Conservation (phyloP, 352 stramenopile species). For the Phytophthora foliorum region DNA sequence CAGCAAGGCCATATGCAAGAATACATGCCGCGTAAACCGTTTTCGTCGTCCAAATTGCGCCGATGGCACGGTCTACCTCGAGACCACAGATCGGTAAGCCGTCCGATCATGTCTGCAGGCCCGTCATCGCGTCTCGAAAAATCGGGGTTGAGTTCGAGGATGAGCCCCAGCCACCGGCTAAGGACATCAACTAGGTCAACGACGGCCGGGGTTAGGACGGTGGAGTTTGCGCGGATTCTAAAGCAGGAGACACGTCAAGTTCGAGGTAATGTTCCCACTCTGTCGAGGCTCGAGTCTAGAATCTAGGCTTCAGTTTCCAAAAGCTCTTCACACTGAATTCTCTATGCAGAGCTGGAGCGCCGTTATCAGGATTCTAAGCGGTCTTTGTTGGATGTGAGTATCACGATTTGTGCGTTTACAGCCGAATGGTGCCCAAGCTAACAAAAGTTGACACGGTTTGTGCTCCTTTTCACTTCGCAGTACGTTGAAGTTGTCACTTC, state of each 20-base stretch:
- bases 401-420: background rate
- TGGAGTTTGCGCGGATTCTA: conserved; percentile 49
- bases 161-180: background rate
- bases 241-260: conserved; percentile 52
- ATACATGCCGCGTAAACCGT: conserved; percentile 50
- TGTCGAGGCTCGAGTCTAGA: too few relatives aligned
- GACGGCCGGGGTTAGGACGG: conserved; percentile 17
- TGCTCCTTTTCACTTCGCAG: conserved; percentile 6
- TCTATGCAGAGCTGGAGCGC: conserved; percentile 47
- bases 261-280: conserved; percentile 34
- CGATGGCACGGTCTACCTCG: conserved; percentile 29
- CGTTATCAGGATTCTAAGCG: conserved; percentile 69
- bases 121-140: conserved; percentile 11
- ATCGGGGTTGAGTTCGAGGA: background rate
- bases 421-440: background rate
- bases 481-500: conserved; percentile 62
- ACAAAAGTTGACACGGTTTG: background rate
- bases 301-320: background rate
- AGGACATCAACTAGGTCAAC: conserved; percentile 7
- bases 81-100: conserved; percentile 7
- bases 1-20: conserved; percentile 60
- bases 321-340: background rate
- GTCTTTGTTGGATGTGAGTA: conserved; percentile 56
- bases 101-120: conserved; percentile 22
- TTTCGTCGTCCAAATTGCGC: conserved; percentile 13